phyloP scores from a whole-genome alignment of 768 basidiomycete species.

The Agrocybe chaxingu region DNA sequence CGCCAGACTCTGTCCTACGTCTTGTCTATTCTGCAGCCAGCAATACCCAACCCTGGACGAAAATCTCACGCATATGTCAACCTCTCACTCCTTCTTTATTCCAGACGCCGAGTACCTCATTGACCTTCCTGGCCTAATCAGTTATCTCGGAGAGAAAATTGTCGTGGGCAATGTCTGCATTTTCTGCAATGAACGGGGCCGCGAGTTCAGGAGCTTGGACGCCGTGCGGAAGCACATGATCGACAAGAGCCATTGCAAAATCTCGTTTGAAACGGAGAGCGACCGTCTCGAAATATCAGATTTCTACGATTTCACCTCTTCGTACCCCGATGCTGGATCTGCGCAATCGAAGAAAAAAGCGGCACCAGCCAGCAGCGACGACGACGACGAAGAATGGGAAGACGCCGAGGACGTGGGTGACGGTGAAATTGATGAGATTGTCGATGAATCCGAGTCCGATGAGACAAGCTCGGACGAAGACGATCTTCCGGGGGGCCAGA shows the following conservation, averaged over 20 bases:
- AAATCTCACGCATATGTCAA: constrained; percentile 86
- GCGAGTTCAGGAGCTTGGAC: constrained; percentile 79
- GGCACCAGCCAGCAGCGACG: constrained; percentile 35
- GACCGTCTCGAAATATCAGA: constrained; percentile 89
- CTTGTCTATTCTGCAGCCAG: constrained; percentile 85
- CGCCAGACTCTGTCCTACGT: constrained; percentile 52
- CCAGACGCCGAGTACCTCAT: constrained; percentile 90
- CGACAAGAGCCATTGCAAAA: constrained; percentile 95
- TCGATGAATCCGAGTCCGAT: constrained; percentile 23
- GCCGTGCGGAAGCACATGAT: constrained; percentile 95
- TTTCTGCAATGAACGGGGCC: constrained; percentile 79
- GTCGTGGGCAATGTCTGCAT: constrained; percentile 92
- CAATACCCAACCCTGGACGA: constrained; percentile 49
- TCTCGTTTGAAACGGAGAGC: constrained; percentile 79
- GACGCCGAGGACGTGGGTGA: constrained; percentile 42
- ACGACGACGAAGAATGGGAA: constrained; percentile 44
- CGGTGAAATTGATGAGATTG: constrained; percentile 40
- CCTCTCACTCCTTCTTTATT: constrained; percentile 88
- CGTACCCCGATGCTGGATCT: constrained; percentile 57
- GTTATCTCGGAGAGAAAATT: constrained; percentile 89
- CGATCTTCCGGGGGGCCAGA: constrained; percentile 44
- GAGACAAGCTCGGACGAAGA: constrained; percentile 32
- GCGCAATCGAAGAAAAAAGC: constrained; percentile 21
- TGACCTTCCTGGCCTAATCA: constrained; percentile 77
- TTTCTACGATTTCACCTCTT: constrained; percentile 86